Percentiles rank a stretch among this genome's conserved stretches.
Evolutionary conservation across 306 rosid species (phyloP).

Genomic region (Castanea crenata): DNA sequence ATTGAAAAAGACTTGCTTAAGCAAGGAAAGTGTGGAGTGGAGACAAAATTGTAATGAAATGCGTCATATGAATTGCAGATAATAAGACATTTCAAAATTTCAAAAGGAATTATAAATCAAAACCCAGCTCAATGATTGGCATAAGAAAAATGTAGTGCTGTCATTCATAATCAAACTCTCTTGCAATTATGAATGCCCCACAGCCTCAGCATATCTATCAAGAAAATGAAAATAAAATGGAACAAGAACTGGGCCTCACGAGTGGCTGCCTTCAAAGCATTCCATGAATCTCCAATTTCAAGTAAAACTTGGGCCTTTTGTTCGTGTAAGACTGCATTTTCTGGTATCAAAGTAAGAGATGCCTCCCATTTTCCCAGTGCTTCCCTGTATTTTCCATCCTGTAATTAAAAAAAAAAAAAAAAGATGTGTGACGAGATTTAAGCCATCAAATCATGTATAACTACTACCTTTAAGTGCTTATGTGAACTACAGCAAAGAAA

Average conservation of each 20-base stretch:
- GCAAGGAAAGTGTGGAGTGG: not conserved
- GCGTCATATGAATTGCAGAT: not conserved
- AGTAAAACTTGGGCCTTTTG: conserved; percentile 88
- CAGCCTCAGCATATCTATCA: not conserved
- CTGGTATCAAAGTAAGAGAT: conserved; percentile 71
- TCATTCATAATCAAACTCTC: not conserved
- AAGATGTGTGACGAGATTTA: conserved; percentile 1
- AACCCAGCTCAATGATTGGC: not conserved
- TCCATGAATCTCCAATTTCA: conserved; percentile 91
- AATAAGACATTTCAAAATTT: not conserved
- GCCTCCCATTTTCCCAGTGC: conserved; percentile 92
- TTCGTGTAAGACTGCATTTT: conserved; percentile 66
- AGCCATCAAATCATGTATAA: conserved; percentile 5
- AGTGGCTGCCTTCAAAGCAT: conserved; percentile 80
- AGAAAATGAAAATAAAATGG: conserved; percentile 5
- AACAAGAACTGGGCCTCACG: conserved; percentile 42
- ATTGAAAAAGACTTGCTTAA: not conserved
- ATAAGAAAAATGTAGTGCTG: not conserved
- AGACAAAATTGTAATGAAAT: not conserved
- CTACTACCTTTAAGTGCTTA: not conserved
- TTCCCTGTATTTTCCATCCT: conserved; percentile 76
- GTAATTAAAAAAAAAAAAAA: not conserved
- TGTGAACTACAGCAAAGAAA: not conserved
- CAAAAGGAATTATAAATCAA: not conserved
- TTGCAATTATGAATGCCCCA: not conserved